These are phyloP conservation scores for Prunus yedoensis DNA, from an alignment of 331 rosid species.

Conservation along the genomic window DNA sequence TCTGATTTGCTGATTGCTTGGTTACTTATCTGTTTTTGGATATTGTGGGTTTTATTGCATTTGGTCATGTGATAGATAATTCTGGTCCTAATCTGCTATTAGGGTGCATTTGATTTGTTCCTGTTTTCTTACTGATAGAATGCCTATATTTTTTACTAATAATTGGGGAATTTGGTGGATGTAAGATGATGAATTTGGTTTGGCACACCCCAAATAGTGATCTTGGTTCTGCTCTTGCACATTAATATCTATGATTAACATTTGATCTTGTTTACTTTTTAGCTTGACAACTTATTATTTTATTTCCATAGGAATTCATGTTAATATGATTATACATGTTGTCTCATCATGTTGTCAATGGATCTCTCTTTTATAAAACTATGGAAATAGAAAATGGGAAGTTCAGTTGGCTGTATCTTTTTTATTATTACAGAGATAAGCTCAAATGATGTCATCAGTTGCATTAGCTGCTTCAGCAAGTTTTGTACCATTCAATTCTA, in stretches of 20 bases:
- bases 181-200: neutral
- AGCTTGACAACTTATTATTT: neutral
- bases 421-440: slow-evolving; percentile 1
- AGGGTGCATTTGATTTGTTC: neutral
- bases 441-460: slow-evolving; percentile 35
- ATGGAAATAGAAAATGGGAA: neutral
- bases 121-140: neutral
- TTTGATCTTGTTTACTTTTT: neutral
- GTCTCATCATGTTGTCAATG: neutral
- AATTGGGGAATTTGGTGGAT: neutral
- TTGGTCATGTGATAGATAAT: neutral
- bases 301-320: neutral
- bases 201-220: neutral
- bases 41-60: neutral
- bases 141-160: neutral
- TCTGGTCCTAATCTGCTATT: neutral
- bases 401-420: neutral
- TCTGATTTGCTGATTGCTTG: neutral
- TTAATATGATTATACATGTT: neutral
- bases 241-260: too few species aligned
- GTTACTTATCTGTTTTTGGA: neutral
- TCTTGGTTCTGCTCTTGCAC: too few species aligned
- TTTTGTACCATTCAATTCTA: slow-evolving; percentile 33
- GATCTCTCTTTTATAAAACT: neutral
- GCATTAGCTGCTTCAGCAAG: slow-evolving; percentile 52